These are phyloP conservation scores for Orbilia javanica DNA, from an alignment of 2,329 filamentous ascomycete species.

Conservation along the genomic window DNA sequence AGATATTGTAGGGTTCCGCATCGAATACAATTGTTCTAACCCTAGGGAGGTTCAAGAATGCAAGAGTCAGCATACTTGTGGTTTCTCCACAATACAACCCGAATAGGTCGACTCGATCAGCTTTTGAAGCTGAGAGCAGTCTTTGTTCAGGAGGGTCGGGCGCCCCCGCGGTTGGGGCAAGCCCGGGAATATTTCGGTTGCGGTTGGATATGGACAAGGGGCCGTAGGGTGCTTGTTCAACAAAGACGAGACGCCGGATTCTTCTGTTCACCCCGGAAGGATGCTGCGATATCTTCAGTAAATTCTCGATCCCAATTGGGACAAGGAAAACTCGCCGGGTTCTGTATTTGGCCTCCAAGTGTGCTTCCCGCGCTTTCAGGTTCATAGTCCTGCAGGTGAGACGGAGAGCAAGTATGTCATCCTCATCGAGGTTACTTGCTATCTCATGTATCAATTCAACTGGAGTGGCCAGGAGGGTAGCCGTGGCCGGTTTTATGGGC, in stretches of 20 bases:
- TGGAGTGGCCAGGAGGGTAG: background rate
- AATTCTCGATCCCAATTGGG: conserved; percentile 5
- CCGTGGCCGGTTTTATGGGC: too few relatives aligned
- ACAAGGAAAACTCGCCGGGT: conserved; percentile 5
- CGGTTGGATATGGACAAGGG: background rate
- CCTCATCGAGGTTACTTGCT: background rate
- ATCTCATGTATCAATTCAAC: conserved; percentile 11
- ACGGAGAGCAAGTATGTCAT: conserved; percentile 18
- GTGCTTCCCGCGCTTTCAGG: background rate
- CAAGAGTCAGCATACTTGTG: background rate
- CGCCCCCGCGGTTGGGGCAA: too few relatives aligned
- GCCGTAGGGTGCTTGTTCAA: background rate
- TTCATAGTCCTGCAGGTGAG: conserved; percentile 13
- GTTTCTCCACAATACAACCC: background rate
- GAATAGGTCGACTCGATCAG: background rate
- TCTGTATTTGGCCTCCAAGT: conserved; percentile 13
- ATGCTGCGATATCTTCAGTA: conserved; percentile 23
- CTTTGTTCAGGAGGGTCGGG: too few relatives aligned
- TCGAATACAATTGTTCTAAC: background rate
- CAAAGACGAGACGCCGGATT: background rate
- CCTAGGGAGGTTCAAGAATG: conserved; percentile 22
- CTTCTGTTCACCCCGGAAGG: conserved; percentile 6
- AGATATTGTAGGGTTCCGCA: background rate
- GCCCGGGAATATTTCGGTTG: too few relatives aligned
- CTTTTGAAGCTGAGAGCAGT: too few relatives aligned